Conservation (phyloP, 306 rosid species). For the Lotus japonicus region DNA sequence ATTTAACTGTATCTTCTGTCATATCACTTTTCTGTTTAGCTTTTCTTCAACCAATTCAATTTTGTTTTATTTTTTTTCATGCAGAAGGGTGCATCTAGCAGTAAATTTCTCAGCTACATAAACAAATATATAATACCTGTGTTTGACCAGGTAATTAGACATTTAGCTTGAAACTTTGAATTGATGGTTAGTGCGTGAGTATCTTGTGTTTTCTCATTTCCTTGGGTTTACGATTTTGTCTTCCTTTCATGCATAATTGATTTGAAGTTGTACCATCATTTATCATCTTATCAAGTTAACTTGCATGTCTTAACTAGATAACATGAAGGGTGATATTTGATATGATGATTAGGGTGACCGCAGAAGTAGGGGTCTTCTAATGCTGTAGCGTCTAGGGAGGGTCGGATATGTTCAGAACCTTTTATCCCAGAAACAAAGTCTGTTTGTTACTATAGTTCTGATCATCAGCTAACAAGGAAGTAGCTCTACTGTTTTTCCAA, state of each 20-base stretch:
- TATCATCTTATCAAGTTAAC: background rate
- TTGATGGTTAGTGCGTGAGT: background rate
- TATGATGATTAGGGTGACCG: background rate
- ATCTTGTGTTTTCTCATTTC: background rate
- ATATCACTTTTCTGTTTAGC: background rate
- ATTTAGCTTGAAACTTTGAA: background rate
- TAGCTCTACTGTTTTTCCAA: background rate
- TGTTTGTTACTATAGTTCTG: background rate
- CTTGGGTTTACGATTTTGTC: background rate
- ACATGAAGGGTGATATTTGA: background rate
- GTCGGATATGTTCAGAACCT: background rate
- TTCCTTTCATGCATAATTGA: background rate
- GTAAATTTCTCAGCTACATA: constrained; percentile 78
- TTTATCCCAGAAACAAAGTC: background rate
- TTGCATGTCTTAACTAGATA: background rate
- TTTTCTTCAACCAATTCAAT: constrained; percentile 8
- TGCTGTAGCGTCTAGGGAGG: constrained; percentile 5
- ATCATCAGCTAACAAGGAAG: background rate
- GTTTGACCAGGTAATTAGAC: constrained; percentile 71
- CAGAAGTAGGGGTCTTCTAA: background rate
- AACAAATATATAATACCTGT: constrained; percentile 79
- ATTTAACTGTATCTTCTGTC: background rate
- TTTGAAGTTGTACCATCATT: background rate
- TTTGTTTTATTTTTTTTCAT: background rate
- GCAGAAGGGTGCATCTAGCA: constrained; percentile 93